Percentiles rank a stretch among this genome's conserved stretches.
These are phyloP conservation scores for Cyclocybe cylindracea DNA, from an alignment of 768 basidiomycete genomes.

Conservation along the genomic window DNA sequence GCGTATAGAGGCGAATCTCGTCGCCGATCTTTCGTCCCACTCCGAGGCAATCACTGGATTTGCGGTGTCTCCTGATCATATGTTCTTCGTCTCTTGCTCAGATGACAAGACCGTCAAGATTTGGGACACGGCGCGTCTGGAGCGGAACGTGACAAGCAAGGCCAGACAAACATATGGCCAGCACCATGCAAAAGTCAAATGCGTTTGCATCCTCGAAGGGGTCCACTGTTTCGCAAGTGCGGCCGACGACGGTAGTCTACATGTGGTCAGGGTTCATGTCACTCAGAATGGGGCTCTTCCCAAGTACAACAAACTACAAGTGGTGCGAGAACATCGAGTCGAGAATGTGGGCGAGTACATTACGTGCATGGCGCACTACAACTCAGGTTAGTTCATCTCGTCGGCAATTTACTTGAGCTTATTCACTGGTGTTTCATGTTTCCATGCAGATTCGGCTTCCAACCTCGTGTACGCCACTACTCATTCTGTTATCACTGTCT, in stretches of 20 bases:
- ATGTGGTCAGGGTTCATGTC: slow-evolving; percentile 82
- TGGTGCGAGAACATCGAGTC: slow-evolving; percentile 79
- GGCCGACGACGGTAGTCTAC: slow-evolving; percentile 80
- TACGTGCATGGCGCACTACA: slow-evolving; percentile 81
- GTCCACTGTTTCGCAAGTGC: slow-evolving; percentile 90
- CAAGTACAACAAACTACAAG: slow-evolving; percentile 79
- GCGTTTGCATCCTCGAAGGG: slow-evolving; percentile 81
- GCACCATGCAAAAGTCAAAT: slow-evolving; percentile 61
- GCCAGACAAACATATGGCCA: slow-evolving; percentile 65
- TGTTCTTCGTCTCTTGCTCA: slow-evolving; percentile 92
- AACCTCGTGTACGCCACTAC: slow-evolving; percentile 87
- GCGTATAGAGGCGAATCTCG: slow-evolving; percentile 74
- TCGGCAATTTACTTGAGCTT: too few relatives aligned
- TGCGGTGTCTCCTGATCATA: slow-evolving; percentile 89
- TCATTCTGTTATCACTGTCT: slow-evolving; percentile 67
- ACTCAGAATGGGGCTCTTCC: slow-evolving; percentile 68
- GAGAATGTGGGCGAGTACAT: slow-evolving; percentile 78
- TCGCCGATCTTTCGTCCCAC: slow-evolving; percentile 86
- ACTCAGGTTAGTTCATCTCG: slow-evolving; percentile 53
- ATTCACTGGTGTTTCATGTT: not conserved
- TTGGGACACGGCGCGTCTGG: slow-evolving; percentile 76
- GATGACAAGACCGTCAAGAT: slow-evolving; percentile 93
- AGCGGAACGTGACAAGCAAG: slow-evolving; percentile 21
- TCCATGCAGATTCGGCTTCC: slow-evolving; percentile 59
- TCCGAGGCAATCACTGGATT: slow-evolving; percentile 77